Conservation (phyloP, 2,329 filamentous ascomycete species). For the Neonectria hederae region DNA sequence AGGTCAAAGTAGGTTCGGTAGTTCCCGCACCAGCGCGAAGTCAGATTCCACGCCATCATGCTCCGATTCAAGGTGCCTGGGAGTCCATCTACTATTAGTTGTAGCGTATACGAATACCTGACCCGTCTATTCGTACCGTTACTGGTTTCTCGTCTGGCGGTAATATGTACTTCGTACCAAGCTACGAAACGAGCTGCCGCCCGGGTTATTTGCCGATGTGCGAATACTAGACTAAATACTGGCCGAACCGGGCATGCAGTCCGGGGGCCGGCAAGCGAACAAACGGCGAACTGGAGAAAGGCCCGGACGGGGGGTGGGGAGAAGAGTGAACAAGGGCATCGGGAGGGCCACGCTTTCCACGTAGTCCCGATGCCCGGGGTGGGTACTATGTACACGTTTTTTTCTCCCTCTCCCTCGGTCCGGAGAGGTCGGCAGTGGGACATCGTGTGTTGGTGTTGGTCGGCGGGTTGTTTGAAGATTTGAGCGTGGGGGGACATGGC, state of each 20-base stretch:
- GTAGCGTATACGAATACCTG: too few species aligned
- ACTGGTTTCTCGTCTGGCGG: too few species aligned
- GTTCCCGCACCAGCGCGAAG: not conserved
- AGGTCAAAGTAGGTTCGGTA: not conserved
- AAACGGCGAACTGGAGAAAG: not conserved
- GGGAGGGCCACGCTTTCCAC: too few species aligned
- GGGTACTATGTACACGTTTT: not conserved
- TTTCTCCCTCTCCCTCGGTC: not conserved
- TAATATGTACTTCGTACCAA: too few species aligned
- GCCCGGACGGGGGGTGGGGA: slow-evolving; percentile 5
- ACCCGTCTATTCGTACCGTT: too few species aligned
- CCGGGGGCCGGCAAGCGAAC: slow-evolving; percentile 1
- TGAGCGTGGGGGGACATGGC: not conserved
- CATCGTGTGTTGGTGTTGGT: not conserved
- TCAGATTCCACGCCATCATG: not conserved
- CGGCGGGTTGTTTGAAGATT: not conserved
- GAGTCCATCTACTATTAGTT: too few species aligned
- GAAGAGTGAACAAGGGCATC: too few species aligned
- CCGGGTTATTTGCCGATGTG: not conserved
- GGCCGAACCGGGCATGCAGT: not conserved
- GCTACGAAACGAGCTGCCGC: not conserved
- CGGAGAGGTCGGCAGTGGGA: slow-evolving; percentile 1
- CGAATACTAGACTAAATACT: not conserved
- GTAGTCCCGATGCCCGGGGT: slow-evolving; percentile 14
- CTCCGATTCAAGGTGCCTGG: not conserved